These are phyloP conservation scores for Lyophyllum decastes DNA, from an alignment of 768 basidiomycete species.

Conservation along the genomic window DNA sequence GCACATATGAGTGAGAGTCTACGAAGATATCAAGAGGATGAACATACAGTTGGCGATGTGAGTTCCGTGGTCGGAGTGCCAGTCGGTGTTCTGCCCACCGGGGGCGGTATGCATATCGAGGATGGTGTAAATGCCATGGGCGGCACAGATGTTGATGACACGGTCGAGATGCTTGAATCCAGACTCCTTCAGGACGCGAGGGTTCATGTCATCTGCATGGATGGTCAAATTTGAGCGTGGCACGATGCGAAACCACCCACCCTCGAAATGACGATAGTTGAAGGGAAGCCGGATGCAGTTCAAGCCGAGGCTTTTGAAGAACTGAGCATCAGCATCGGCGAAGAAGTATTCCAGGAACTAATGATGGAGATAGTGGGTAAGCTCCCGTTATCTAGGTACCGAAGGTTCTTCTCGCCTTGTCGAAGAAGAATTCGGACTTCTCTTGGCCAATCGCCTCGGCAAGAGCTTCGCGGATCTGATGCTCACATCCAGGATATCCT, in stretches of 20 bases:
- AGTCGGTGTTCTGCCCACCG: conserved; percentile 76
- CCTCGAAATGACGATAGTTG: conserved; percentile 77
- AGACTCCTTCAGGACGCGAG: conserved; percentile 68
- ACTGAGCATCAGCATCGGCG: conserved; percentile 69
- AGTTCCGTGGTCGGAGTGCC: conserved; percentile 76
- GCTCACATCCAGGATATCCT: conserved; percentile 83
- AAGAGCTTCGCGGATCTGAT: conserved; percentile 74
- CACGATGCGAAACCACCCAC: conserved; percentile 20
- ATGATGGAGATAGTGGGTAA: background rate
- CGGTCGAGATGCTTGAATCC: conserved; percentile 85
- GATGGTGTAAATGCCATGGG: conserved; percentile 78
- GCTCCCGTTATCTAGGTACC: too few relatives aligned
- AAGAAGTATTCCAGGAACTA: conserved; percentile 88
- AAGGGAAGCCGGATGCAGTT: conserved; percentile 80
- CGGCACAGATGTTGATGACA: conserved; percentile 74
- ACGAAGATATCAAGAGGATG: background rate
- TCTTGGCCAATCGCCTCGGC: conserved; percentile 61
- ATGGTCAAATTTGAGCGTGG: background rate
- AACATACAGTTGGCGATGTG: conserved; percentile 61
- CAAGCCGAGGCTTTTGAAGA: conserved; percentile 77
- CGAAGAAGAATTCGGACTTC: conserved; percentile 80
- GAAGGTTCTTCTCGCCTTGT: conserved; percentile 53
- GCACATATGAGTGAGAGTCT: background rate
- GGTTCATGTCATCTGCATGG: conserved; percentile 69
- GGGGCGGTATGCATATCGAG: conserved; percentile 80